Percentiles rank a stretch among this genome's conserved stretches.
phyloP scores from a whole-genome alignment of 257 asterid genomes.

The Verbena officinalis region DNA sequence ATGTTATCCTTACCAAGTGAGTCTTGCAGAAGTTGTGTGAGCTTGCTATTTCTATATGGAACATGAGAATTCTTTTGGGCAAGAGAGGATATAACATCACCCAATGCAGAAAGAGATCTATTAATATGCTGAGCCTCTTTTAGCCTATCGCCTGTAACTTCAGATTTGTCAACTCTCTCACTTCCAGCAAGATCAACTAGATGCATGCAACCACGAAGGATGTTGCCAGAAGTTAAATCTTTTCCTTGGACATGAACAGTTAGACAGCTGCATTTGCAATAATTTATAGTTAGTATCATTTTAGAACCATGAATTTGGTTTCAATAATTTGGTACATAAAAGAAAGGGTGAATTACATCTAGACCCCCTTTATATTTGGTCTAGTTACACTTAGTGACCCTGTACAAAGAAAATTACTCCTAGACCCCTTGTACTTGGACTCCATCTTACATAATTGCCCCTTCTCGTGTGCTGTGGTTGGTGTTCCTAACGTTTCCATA shows the following conservation, averaged over 20 bases:
- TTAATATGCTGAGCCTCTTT: conserved; percentile 98
- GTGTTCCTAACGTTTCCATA: too few species aligned
- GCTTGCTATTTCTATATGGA: conserved; percentile 95
- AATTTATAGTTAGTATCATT: conserved; percentile 20
- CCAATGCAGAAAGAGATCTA: conserved; percentile 91
- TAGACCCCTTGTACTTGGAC: too few species aligned
- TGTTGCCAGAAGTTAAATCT: conserved; percentile 75
- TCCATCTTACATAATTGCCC: too few species aligned
- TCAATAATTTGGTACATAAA: too few species aligned
- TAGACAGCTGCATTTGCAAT: conserved; percentile 64
- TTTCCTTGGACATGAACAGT: conserved; percentile 96
- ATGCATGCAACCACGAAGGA: conserved; percentile 97
- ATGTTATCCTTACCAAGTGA: conserved; percentile 83
- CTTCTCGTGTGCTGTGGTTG: too few species aligned
- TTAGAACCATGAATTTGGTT: not conserved
- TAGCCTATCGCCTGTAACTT: conserved; percentile 94
- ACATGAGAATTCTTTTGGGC: conserved; percentile 89
- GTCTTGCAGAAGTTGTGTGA: conserved; percentile 95
- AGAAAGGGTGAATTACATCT: too few species aligned
- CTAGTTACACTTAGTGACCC: too few species aligned
- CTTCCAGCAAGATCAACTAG: conserved; percentile 99
- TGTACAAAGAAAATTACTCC: too few species aligned
- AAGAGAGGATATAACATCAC: conserved; percentile 94
- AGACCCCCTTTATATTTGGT: too few species aligned
- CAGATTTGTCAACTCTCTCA: conserved; percentile 98